Conservation (phyloP, 106 monocot species). For the Dendrobium chrysotoxum region DNA sequence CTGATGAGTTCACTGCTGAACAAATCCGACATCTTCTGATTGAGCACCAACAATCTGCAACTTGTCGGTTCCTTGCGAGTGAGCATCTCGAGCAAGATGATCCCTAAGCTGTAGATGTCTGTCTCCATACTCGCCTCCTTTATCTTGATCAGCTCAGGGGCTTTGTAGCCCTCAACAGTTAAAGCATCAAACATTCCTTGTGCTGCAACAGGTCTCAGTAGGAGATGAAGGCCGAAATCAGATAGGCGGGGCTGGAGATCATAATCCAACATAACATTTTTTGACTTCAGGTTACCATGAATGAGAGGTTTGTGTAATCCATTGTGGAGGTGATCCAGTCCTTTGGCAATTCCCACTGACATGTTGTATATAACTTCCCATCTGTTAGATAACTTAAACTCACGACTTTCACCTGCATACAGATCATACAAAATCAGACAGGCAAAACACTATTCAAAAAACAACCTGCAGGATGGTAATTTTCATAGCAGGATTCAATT, state of each 20-base stretch:
- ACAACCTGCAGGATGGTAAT: neutral
- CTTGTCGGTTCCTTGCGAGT: conserved; percentile 48
- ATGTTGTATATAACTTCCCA: conserved; percentile 71
- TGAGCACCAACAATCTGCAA: conserved; percentile 47
- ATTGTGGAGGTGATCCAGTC: conserved; percentile 85
- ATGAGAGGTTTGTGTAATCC: conserved; percentile 50
- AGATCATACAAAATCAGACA: neutral
- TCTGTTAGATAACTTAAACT: conserved; percentile 26
- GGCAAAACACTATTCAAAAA: neutral
- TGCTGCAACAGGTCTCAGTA: conserved; percentile 45
- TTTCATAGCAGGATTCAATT: neutral
- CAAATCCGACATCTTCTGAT: conserved; percentile 53
- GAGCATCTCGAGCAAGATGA: conserved; percentile 77
- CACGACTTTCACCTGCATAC: conserved; percentile 45
- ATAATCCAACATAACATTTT: conserved; percentile 65
- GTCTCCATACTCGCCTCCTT: conserved; percentile 54
- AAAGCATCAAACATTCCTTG: conserved; percentile 82
- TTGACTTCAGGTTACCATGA: conserved; percentile 88
- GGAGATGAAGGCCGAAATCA: conserved; percentile 76
- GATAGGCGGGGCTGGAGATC: conserved; percentile 64
- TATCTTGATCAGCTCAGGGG: conserved; percentile 89
- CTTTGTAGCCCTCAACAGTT: conserved; percentile 69
- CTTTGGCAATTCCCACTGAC: conserved; percentile 66
- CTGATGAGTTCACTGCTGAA: conserved; percentile 39
- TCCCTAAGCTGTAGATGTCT: conserved; percentile 88